Conservation (phyloP, 768 basidiomycete species). For the Amanita muscaria region DNA sequence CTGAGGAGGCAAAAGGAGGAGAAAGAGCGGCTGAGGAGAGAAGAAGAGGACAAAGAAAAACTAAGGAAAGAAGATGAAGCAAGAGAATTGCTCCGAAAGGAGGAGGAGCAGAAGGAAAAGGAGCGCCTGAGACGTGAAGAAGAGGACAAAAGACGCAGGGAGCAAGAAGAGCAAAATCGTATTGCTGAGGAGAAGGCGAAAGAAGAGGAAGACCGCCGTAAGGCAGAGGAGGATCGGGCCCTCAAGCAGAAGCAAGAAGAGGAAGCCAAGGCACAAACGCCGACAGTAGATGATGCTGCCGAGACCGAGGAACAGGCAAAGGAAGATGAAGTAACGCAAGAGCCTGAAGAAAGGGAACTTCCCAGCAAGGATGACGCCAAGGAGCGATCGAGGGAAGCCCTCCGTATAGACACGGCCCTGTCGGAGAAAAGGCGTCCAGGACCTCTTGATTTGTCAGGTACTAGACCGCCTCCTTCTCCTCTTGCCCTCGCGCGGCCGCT, state of each 20-base stretch:
- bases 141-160: constrained; percentile 24
- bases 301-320: constrained; percentile 21
- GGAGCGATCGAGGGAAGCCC: constrained; percentile 40
- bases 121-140: constrained; percentile 22
- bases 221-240: constrained; percentile 27
- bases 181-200: not conserved
- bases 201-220: constrained; percentile 18
- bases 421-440: constrained; percentile 52
- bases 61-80: constrained; percentile 24
- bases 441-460: constrained; percentile 57
- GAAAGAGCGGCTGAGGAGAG: constrained; percentile 20
- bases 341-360: constrained; percentile 31
- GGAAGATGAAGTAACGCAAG: constrained; percentile 39
- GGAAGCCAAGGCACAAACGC: constrained; percentile 32
- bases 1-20: constrained; percentile 23
- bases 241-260: constrained; percentile 21
- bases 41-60: constrained; percentile 20
- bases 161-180: constrained; percentile 20
- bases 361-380: constrained; percentile 30
- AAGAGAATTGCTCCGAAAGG: constrained; percentile 28
- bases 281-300: constrained; percentile 21
- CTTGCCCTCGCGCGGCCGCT: constrained; percentile 81
- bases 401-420: constrained; percentile 59
- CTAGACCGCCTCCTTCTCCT: constrained; percentile 52
- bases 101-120: constrained; percentile 19